phyloP scores from a whole-genome alignment of 2,329 filamentous ascomycete species.

The Pseudogymnoascus sp. region DNA sequence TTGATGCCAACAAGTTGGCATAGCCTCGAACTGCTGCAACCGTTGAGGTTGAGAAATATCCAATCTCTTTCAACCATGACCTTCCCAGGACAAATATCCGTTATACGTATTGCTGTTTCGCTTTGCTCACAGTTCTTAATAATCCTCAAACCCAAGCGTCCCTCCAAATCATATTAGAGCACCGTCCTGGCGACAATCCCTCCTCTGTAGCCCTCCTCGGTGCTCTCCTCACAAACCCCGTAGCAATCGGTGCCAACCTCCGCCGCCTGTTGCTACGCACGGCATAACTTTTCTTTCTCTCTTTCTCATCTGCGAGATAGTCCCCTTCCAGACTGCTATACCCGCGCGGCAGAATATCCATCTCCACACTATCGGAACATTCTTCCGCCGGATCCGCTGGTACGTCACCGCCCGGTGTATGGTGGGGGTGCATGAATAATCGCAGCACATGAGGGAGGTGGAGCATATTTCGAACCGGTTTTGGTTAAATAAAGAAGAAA shows the following conservation, averaged over 20 bases:
- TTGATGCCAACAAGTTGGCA: background rate
- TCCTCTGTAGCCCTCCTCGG: background rate
- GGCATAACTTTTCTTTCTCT: background rate
- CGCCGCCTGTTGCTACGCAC: background rate
- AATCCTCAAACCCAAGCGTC: background rate
- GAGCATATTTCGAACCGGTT: background rate
- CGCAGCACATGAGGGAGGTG: constrained; percentile 1
- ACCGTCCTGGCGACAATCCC: background rate
- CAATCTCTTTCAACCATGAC: background rate
- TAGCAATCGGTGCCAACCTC: background rate
- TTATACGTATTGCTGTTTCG: background rate
- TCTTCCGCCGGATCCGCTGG: background rate
- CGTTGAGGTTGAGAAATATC: background rate
- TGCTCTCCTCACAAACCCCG: background rate
- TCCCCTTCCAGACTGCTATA: background rate
- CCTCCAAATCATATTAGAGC: background rate
- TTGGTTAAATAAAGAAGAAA: background rate
- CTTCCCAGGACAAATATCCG: background rate
- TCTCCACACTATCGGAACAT: background rate
- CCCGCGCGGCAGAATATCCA: background rate
- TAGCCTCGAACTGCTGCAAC: background rate
- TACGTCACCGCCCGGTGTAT: background rate
- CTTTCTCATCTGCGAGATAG: background rate
- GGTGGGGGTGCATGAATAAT: constrained; percentile 6
- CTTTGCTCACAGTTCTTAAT: background rate